Base-by-base conservation (phyloP, 2,329 filamentous ascomycete genomes). In the Talaromyces sp. region DNA sequence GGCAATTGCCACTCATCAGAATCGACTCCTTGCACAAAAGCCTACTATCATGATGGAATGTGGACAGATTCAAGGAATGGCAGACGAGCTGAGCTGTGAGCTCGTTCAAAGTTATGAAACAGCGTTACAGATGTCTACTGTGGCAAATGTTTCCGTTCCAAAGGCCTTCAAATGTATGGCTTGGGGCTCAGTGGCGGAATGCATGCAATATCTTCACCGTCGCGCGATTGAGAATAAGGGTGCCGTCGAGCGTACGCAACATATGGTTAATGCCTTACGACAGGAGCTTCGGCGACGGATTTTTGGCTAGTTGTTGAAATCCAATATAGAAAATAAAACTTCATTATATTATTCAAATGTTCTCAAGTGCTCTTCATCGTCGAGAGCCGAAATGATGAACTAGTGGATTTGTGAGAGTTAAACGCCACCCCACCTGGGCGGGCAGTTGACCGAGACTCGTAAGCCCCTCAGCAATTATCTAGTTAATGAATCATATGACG, bases 51-150 rank as follows among this genome's bases (percentile, higher is more conserved):
- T 73, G 3, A 68, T 81, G 1, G 70, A 75, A n/a, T 90, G 88
- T 69, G 87, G 87, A 1, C 91, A 95, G 74, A 82, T 96, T 2
- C 87, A 91, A 75, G 91, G 91, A 19, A 96, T 96, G 91, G 91
- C 91, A 1, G 91, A 96, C 63, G 91, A 96, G 67, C 84, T 96
- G 47, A 89, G 86, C 17, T 79, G 80, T 58, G 72, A 75, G 14
- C 65, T 83, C 0, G 70, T 83, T 36, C 52, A 56, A 48, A 57
- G 51, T 63, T 67, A 55, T 59, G 63, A 52, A 58, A 55, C 51
- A 2, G 55, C 54, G 10, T 11, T 60, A 48, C 47, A 55, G 50
- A 35, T 56, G 22, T 49, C 51, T 51, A 44, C 47, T 8, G 40
- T 32, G 22, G 74, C 74, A 17, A 73, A 69, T 49, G 74, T 58